These are phyloP conservation scores for Phoenix dactylifera DNA, from an alignment of 176 grass and related monocot species.

Conservation along the genomic window DNA sequence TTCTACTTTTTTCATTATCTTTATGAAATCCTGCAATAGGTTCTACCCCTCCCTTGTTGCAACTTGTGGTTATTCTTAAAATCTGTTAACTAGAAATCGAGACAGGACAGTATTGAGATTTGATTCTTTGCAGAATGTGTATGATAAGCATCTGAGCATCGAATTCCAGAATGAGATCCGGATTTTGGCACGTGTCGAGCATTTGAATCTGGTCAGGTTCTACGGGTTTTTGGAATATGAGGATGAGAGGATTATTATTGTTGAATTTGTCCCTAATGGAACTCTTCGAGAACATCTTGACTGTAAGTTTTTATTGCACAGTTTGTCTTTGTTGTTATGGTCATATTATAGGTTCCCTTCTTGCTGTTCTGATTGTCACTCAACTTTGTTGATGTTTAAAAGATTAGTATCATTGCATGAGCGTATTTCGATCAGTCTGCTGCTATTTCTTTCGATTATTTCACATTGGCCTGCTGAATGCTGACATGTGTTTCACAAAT, in stretches of 20 bases:
- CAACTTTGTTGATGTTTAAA: no score
- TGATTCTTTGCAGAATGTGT: slow-evolving; percentile 38
- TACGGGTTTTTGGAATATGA: slow-evolving; percentile 71
- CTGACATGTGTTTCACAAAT: slow-evolving; percentile 2
- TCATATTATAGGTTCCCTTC: no score
- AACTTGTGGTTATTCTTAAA: no score
- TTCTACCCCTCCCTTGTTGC: no score
- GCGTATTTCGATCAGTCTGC: no score
- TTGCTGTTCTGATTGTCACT: no score
- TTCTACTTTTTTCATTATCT: no score
- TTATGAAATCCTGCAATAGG: no score
- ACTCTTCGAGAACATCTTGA: slow-evolving; percentile 92
- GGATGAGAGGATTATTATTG: slow-evolving; percentile 73
- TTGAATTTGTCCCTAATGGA: slow-evolving; percentile 85
- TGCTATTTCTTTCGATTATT: no score
- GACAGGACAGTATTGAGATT: not conserved
- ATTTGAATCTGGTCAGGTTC: slow-evolving; percentile 83
- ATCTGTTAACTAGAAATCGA: no score
- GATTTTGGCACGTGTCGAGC: slow-evolving; percentile 63
- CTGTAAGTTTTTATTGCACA: slow-evolving; percentile 30
- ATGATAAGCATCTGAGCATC: slow-evolving; percentile 39
- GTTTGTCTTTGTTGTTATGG: not conserved
- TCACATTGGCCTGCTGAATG: no score
- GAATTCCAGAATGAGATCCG: slow-evolving; percentile 87
- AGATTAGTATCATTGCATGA: no score